Evolutionary conservation across 768 basidiomycete species (phyloP), one percentile per base, ranked within the genome.

Genomic region (Phlegmacium glaucopus): DNA sequence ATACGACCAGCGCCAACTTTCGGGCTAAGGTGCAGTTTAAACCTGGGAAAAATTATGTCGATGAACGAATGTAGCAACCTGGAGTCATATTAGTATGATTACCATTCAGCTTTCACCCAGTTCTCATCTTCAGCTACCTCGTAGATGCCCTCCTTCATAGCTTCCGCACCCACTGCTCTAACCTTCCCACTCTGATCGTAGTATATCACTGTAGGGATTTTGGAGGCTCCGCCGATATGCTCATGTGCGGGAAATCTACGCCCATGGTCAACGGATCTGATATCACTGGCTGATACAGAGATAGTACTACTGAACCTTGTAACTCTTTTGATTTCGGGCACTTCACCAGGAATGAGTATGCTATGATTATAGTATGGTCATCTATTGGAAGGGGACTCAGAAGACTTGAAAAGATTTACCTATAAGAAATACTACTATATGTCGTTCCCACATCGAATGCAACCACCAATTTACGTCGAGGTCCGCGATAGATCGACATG

Each of bases 61-160:
- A n/a, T n/a, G n/a, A n/a, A n/a, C n/a, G 13, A 40, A n/a, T n/a
- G 16, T 3, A 18, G 8, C 16, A 13, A 37, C n/a, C n/a, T 9
- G 15, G 26, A 8, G 6, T 6, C 15, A 41, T 12, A 27, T 28
- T 18, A 11, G 1, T 22, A 8, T n/a, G n/a, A 15, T 45, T 44
- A 77, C 79, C 78, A 79, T 57, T 77, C 74, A 3, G 70, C 72
- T 50, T 73, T 77, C 38, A 62, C 48, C 74, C 74, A 79, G 17
- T 66, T 65, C 45, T 74, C 68, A 0, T 75, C 72, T 22, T 70
- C 67, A 1, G 72, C 75, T 40, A 40, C 54, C 45, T 73, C 69
- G 2, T 71, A 50, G 3, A 69, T 61, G 26, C 66, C 62, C 45
- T 72, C 72, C 9, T 63, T 65, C 11, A 58, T 52, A 2, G 77